Conservation (phyloP, 176 grass and related monocot species). For the Cenchrus americanus region DNA sequence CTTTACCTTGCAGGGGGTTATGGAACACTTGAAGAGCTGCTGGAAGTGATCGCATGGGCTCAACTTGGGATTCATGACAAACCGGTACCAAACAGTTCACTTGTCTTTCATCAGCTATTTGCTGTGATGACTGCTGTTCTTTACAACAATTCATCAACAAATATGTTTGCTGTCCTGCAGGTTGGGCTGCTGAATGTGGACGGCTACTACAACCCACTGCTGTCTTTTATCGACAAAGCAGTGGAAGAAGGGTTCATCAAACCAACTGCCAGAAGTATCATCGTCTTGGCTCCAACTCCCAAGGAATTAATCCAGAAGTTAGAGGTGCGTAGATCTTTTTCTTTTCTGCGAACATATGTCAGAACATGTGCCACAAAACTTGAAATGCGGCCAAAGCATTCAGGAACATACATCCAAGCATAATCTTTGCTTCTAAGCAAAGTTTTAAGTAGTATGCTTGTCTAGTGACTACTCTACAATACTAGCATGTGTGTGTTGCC, state of each 20-base stretch:
- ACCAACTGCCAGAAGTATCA: slow-evolving; percentile 43
- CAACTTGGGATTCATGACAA: slow-evolving; percentile 57
- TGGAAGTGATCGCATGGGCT: slow-evolving; percentile 52
- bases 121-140: neutral
- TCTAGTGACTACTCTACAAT: neutral
- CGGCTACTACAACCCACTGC: slow-evolving; percentile 47
- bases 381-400: neutral
- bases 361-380: neutral
- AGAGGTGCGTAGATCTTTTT: slow-evolving; percentile 22
- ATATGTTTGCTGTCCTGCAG: slow-evolving; percentile 13
- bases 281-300: slow-evolving; percentile 44
- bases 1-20: slow-evolving; percentile 37
- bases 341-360: neutral
- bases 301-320: slow-evolving; percentile 46
- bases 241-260: slow-evolving; percentile 57
- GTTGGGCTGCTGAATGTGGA: slow-evolving; percentile 52
- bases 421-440: slow-evolving; percentile 24
- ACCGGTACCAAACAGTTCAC: slow-evolving; percentile 13
- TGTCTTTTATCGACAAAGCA: slow-evolving; percentile 52
- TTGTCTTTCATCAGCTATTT: neutral
- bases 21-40: slow-evolving; percentile 55
- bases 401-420: slow-evolving; percentile 17
- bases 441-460: slow-evolving; percentile 11
- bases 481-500: neutral
- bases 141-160: slow-evolving; percentile 3